These are phyloP conservation scores for Diplocarpon rosae DNA, from an alignment of 2,329 filamentous ascomycete species.

Conservation along the genomic window DNA sequence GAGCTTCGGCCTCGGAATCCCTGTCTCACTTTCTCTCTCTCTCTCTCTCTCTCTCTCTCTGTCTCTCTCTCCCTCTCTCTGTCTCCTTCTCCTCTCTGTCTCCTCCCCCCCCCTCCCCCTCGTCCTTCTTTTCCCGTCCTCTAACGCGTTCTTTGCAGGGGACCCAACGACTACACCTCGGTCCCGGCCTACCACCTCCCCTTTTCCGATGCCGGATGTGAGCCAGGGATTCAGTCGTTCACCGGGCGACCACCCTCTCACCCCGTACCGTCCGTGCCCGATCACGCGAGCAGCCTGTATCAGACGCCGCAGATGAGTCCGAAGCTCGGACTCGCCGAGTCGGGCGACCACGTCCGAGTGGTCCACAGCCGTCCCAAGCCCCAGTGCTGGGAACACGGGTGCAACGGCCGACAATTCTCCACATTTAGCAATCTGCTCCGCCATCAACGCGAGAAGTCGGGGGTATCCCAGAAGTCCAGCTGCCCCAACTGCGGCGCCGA, in stretches of 20 bases:
- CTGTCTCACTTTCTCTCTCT: too few relatives aligned
- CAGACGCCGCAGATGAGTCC: conserved; percentile 24
- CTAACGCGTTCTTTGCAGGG: conserved; percentile 9
- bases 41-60: too few relatives aligned
- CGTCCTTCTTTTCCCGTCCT: neutral
- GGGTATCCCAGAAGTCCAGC: conserved; percentile 76
- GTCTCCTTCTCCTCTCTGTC: too few relatives aligned
- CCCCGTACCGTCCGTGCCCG: conserved; percentile 23
- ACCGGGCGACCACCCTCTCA: conserved; percentile 22
- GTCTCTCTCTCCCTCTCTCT: too few relatives aligned
- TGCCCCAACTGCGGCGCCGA: conserved; percentile 89
- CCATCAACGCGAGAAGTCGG: conserved; percentile 90
- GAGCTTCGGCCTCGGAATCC: too few relatives aligned
- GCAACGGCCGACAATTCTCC: conserved; percentile 89
- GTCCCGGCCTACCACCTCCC: conserved; percentile 20
- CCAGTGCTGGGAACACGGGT: conserved; percentile 94
- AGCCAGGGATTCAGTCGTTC: conserved; percentile 20
- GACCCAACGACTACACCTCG: conserved; percentile 21
- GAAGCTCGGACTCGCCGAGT: conserved; percentile 32
- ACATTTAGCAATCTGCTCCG: conserved; percentile 91
- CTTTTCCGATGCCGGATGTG: conserved; percentile 18
- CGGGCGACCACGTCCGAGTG: conserved; percentile 49
- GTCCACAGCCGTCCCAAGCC: conserved; percentile 78
- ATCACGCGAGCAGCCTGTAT: conserved; percentile 21
- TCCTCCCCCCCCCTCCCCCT: neutral